A percentile compares a stretch with the other conserved stretches of the same genome.
phyloP scores from a whole-genome alignment of 805 yeast species.

The Yarrowia alimentaria region DNA sequence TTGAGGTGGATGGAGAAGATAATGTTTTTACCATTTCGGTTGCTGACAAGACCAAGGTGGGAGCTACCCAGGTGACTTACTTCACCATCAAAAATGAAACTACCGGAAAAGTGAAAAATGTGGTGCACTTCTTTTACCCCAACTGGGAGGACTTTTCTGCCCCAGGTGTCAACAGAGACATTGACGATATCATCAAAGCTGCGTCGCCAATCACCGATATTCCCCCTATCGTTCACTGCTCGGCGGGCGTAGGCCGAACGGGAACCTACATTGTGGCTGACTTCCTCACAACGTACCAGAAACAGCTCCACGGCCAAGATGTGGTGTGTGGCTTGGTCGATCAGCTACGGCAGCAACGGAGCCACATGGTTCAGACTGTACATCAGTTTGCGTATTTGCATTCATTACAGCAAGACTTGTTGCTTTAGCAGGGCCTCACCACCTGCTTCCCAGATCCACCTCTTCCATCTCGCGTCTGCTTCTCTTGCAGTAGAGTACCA shows the following conservation, averaged over 20 bases:
- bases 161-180: conserved; percentile 44
- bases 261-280: conserved; percentile 83
- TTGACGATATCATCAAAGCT: conserved; percentile 53
- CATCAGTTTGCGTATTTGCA: conserved; percentile 43
- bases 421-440: neutral
- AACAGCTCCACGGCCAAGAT: conserved; percentile 35
- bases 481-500: too few relatives aligned
- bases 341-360: conserved; percentile 43
- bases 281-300: conserved; percentile 45
- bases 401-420: conserved; percentile 4
- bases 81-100: neutral
- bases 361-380: conserved; percentile 46
- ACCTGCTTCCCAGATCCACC: too few relatives aligned
- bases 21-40: neutral
- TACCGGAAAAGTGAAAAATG: conserved; percentile 7
- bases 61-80: conserved; percentile 18
- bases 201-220: conserved; percentile 32
- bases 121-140: conserved; percentile 58
- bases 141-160: conserved; percentile 85
- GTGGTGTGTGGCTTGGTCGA: conserved; percentile 38
- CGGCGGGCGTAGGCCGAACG: conserved; percentile 96
- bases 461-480: too few relatives aligned
- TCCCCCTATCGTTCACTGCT: conserved; percentile 81
- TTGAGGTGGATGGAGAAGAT: conserved; percentile 19
- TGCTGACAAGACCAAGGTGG: neutral